These are phyloP conservation scores for Echinosophora koreensis DNA, from an alignment of 306 rosid genomes.

Conservation along the genomic window DNA sequence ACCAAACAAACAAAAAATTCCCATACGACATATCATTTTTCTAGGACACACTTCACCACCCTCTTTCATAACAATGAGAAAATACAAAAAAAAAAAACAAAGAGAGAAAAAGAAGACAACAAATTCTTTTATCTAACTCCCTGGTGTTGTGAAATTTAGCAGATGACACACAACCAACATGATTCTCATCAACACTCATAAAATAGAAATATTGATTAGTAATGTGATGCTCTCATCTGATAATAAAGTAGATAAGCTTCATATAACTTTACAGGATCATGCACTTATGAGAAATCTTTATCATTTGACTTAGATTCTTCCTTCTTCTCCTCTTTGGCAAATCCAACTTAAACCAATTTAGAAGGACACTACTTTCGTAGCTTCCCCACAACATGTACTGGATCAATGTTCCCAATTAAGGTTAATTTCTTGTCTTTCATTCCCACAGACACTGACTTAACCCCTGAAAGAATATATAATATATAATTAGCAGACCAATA, in stretches of 20 bases:
- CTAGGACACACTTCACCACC: no score
- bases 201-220: no score
- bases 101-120: no score
- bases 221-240: slow-evolving; percentile 4
- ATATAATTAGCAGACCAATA: no score
- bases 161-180: no score
- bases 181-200: no score
- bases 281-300: slow-evolving; percentile 25
- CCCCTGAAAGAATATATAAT: slow-evolving; percentile 60
- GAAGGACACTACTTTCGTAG: slow-evolving; percentile 59
- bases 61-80: no score
- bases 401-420: slow-evolving; percentile 64
- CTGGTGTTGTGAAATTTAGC: no score
- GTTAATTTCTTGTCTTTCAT: slow-evolving; percentile 62
- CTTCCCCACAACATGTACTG: slow-evolving; percentile 58
- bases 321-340: slow-evolving; percentile 63
- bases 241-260: slow-evolving; percentile 2
- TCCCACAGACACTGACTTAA: slow-evolving; percentile 66
- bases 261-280: slow-evolving; percentile 13
- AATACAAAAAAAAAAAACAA: no score
- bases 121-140: no score
- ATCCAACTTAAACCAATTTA: slow-evolving; percentile 67
- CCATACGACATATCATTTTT: no score
- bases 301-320: slow-evolving; percentile 42
- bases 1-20: no score